Base-by-base conservation (phyloP, 1,139 yeast genomes). In the Magnusiomyces suaveolens region DNA sequence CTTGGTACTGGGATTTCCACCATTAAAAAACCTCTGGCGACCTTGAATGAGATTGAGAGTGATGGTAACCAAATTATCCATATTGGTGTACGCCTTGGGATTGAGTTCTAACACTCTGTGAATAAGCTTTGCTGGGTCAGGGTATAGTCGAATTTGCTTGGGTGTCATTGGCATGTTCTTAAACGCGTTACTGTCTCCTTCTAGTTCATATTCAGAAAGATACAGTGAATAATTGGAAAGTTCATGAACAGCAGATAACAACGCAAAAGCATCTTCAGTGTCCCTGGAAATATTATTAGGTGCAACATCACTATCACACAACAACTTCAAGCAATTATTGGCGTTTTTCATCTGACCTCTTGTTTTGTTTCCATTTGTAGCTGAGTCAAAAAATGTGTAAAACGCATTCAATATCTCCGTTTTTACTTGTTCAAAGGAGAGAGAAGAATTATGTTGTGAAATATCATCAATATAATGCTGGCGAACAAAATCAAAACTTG, bases 271-370 rank as follows among this genome's bases (percentile, higher is more conserved):
- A 33, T 59, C 46, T 55, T 56, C 21, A 46, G n/a, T 8, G 20
- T 41, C 48, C 29, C 24, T 21, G 16, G 46, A n/a, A 16, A 49
- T 48, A 55, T 51, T 39, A 39, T 51, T 12, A 52, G 55, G 46
- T 53, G 52, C 43, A 20, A 41, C 26, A 18, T 48, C 26, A 18
- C 54, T 43, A 2, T 25, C 26, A 46, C 47, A 53, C 36, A 66
- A 48, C 18, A 60, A 48, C 4, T 53, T 57, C 25, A 67, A 52
- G 46, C 67, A 65, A 2, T 56, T 52, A 12, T 62, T 54, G 1
- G 72, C 72, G 26, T 60, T 58, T 56, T 62, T 65, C 64, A 69
- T 59, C n/a, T 60, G 55, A 2, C 69, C 70, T 33, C 68, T 55
- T 1, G 64, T 57, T 38, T 58, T 57, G 54, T 63, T 67, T 24